Conservation (phyloP, 306 rosid species). For the Purshia tridentata region DNA sequence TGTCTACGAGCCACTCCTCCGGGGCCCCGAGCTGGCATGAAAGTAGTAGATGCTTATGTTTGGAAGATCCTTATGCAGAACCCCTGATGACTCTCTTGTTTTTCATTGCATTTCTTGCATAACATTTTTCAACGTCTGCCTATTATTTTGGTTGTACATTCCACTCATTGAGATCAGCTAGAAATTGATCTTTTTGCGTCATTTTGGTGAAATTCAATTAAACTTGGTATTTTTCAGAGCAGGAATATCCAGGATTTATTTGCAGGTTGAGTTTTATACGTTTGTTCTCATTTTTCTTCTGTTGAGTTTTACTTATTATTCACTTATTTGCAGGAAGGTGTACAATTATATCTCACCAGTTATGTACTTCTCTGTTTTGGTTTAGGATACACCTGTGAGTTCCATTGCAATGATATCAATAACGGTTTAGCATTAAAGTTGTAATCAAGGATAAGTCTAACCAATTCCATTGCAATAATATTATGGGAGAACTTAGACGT, state of each 20-base stretch:
- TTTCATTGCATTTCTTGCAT: not conserved
- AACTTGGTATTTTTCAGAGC: not conserved
- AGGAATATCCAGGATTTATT: not conserved
- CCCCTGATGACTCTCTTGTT: not conserved
- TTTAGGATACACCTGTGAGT: no score
- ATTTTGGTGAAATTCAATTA: not conserved
- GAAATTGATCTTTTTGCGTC: not conserved
- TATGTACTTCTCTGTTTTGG: not conserved
- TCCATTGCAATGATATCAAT: no score
- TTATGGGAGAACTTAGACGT: no score
- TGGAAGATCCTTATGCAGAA: not conserved
- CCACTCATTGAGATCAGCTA: not conserved
- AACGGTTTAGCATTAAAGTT: no score
- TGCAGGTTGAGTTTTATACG: not conserved
- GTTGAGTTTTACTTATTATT: not conserved
- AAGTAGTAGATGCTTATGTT: not conserved
- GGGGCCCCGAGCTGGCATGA: constrained; percentile 73
- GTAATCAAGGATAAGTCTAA: no score
- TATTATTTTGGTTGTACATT: not conserved
- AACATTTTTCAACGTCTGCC: not conserved
- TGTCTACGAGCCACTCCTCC: constrained; percentile 65
- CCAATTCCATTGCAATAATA: no score
- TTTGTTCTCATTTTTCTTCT: no score
- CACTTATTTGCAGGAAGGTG: not conserved
- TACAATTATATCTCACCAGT: not conserved